Evolutionary conservation across 2,329 filamentous ascomycete genomes (phyloP).

Genomic region (Herpotrichia juniperi): DNA sequence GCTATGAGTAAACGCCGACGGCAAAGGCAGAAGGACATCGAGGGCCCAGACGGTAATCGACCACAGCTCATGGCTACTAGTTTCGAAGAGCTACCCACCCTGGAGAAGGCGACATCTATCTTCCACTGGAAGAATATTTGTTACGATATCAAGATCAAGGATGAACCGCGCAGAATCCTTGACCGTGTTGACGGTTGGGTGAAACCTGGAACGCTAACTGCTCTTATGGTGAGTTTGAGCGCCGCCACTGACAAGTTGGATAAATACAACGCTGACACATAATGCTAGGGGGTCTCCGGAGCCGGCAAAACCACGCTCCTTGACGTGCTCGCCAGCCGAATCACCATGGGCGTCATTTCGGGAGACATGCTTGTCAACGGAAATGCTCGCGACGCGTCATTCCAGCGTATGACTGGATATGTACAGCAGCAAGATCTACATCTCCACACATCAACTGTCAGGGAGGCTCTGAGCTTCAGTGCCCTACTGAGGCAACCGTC

Average conservation of each 20-base stretch:
- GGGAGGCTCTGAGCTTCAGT: conserved; percentile 86
- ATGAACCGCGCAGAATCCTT: conserved; percentile 74
- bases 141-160: conserved; percentile 81
- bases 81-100: conserved; percentile 32
- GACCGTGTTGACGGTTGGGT: conserved; percentile 92
- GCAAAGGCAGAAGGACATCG: conserved; percentile 59
- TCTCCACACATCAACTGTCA: conserved; percentile 80
- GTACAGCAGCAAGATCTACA: conserved; percentile 94
- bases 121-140: conserved; percentile 88
- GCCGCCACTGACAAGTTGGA: too few relatives aligned
- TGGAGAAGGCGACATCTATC: conserved; percentile 72
- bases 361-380: conserved; percentile 89
- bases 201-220: conserved; percentile 83
- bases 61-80: conserved; percentile 50
- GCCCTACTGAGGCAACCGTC: conserved; percentile 84
- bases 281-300: conserved; percentile 85
- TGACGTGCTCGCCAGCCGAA: conserved; percentile 83
- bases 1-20: conserved; percentile 51
- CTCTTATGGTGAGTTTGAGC: too few relatives aligned
- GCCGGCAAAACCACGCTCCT: conserved; percentile 94
- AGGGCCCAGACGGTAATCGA: conserved; percentile 48
- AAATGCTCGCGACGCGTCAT: conserved; percentile 74
- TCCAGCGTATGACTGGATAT: conserved; percentile 91
- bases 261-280: too few relatives aligned
- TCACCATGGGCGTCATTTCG: conserved; percentile 85